phyloP scores from a whole-genome alignment of 257 asterid species.

The Nicotiana noctiflora region DNA sequence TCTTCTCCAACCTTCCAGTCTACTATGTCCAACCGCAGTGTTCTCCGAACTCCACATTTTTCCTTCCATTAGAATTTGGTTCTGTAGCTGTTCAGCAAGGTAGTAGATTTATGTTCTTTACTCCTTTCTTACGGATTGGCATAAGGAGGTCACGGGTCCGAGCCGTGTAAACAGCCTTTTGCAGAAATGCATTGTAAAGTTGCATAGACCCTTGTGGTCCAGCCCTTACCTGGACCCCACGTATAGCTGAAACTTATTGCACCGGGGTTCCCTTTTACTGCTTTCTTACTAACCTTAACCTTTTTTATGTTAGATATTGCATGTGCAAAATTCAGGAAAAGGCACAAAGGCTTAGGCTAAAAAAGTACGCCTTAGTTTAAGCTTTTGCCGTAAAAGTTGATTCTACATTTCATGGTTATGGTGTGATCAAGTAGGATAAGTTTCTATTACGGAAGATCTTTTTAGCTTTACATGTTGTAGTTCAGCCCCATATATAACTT shows the following conservation, averaged over 20 bases:
- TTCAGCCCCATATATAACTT: background rate
- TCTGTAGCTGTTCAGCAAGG: constrained; percentile 49
- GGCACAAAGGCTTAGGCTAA: background rate
- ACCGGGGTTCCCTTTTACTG: background rate
- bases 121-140: too few relatives aligned
- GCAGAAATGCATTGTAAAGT: too few relatives aligned
- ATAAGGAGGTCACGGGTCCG: too few relatives aligned
- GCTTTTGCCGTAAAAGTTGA: background rate
- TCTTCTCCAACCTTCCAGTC: constrained; percentile 45
- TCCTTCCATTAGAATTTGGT: constrained; percentile 47
- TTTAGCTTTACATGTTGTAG: background rate
- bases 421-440: background rate
- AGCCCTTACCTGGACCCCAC: too few relatives aligned
- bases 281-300: background rate
- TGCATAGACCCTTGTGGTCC: too few relatives aligned
- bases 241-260: too few relatives aligned
- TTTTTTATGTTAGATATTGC: background rate
- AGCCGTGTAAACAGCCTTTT: too few relatives aligned
- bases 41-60: constrained; percentile 42
- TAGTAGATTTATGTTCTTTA: constrained; percentile 9
- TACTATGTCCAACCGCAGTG: constrained; percentile 62
- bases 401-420: background rate
- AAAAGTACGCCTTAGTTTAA: background rate
- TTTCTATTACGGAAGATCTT: background rate
- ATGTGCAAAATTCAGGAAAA: background rate